Evolutionary conservation across 352 stramenopile genomes (phyloP), one percentile per base, ranked within the genome.

Genomic region (Phytophthora nicotianae): DNA sequence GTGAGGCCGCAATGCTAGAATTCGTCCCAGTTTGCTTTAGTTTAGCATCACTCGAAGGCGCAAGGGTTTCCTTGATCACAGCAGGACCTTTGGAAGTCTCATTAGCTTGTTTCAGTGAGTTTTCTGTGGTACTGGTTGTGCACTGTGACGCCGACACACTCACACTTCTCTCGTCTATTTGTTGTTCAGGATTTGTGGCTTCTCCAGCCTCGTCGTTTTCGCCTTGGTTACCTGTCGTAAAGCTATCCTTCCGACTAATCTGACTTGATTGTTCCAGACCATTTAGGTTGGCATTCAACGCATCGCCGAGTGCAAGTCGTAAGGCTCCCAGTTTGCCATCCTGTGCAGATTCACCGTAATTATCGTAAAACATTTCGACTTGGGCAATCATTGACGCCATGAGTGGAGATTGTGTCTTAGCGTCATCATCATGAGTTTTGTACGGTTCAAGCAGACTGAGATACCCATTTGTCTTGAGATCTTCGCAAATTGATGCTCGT

Each of bases 401-500:
- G 13, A 38, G 29, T 13, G 33, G 26, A 21, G 47, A 45, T 1
- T 51, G 19, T 43, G 21, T 27, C 20, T 13, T 37, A 20, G 16
- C 13, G 8, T 46, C 14, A 4, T 41, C 45, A 23, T 63, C 19
- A 40, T 19, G 38, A 29, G 5, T 57, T 58, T 29, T 64, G 16
- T 65, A 71, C 13, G 38, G 51, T 23, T 87, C 68, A 2, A 88
- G 48, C 9, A 70, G n/a, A 4, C 38, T 45, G 2, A 81, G 32
- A 4, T 88, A 70, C 11, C 77, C 66, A 27, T 61, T 65, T 17
- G 37, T 17, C 20, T 62, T 63, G 20, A 91, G 53, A 32, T 86
- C 77, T 24, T 86, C 71, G 6, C 67, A 75, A n/a, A 89, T 75
- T 7, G 53, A 61, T 1, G 58, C 40, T 14, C 75, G 64, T 21